Evolutionary conservation across 2,329 filamentous ascomycete genomes (phyloP).

Genomic region (Neofusicoccum umdonicola): DNA sequence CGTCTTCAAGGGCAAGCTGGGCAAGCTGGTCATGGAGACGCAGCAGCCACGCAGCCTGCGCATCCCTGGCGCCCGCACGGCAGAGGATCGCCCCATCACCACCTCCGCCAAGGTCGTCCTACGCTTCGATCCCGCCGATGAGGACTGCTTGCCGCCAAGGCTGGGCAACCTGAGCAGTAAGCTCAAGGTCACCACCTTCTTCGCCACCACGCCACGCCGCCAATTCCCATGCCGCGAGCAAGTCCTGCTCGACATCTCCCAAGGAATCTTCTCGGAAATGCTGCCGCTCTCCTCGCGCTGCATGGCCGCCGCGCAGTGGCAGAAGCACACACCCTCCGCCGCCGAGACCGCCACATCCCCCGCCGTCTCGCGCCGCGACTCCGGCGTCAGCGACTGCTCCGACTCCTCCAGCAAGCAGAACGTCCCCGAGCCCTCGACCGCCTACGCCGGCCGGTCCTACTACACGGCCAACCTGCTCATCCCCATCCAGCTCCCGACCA

Average conservation of each 20-base stretch:
- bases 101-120: conserved; percentile 57
- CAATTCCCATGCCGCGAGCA: conserved; percentile 47
- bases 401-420: conserved; percentile 22
- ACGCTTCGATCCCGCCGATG: conserved; percentile 59
- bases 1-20: conserved; percentile 57
- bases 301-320: conserved; percentile 58
- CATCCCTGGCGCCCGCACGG: conserved; percentile 43
- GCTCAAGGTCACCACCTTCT: conserved; percentile 59
- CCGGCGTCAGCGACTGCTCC: conserved; percentile 38
- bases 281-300: conserved; percentile 55
- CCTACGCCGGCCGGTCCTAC: conserved; percentile 45
- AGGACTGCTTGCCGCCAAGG: conserved; percentile 50
- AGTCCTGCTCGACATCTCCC: conserved; percentile 46
- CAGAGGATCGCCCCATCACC: conserved; percentile 43
- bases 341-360: conserved; percentile 17
- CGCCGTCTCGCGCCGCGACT: conserved; percentile 37
- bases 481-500: conserved; percentile 60
- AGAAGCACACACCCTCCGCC: conserved; percentile 41
- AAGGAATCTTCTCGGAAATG: conserved; percentile 54
- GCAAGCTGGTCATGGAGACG: conserved; percentile 57
- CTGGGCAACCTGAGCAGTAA: conserved; percentile 54
- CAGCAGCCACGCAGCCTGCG: conserved; percentile 58
- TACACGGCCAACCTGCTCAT: conserved; percentile 64
- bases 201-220: conserved; percentile 50
- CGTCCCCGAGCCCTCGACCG: conserved; percentile 33